Evolutionary conservation across 148 eudicot species (phyloP), one percentile per base, ranked within the genome.

Genomic region (Camellia lanceoleosa): DNA sequence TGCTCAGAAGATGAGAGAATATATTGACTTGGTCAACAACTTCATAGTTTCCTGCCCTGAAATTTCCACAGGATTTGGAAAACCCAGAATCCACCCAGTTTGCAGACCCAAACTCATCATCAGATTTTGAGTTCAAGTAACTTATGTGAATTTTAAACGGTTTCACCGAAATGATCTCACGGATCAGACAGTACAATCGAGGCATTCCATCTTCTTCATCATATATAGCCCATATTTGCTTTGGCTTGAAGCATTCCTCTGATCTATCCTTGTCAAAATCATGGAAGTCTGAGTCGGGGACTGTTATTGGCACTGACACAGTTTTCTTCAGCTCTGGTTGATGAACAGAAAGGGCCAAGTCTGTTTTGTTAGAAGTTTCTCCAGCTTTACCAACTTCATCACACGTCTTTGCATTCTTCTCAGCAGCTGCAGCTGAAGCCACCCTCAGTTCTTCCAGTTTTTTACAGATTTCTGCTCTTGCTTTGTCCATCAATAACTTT

Each of bases 181-280:
- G 98, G 68, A 96, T 92, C 58, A 96, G 86, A 87, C 99, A 96
- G 77, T 96, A 96, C 79, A 96, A 86, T 64, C 99, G 92, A 71
- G 99, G 99, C 99, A 96, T 96, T 18, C 99, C 99, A 62, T 96
- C 99, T 83, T 96, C 99, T 88, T 96, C 99, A 80, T 96, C 99
- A 63, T 96, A 96, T 76, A 96, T 68, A 55, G 99, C 99, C 99
- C 99, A 96, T 85, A 96, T 94, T 85, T 96, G 99, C 89, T 92
- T 96, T 42, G 97, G 94, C 80, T 91, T 89, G 87, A 96, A 94
- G 82, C 97, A 92, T 52, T 91, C 97, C 81, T 96, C 99, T 73
- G 97, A 84, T 72, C 98, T 89, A 80, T 91, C 98, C 86, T 89
- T 88, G 89, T 96, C 99, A 78, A 96, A 96, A 84, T 96, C 95